phyloP scores from a whole-genome alignment of 331 rosid species.

The Quercus tomentella region DNA sequence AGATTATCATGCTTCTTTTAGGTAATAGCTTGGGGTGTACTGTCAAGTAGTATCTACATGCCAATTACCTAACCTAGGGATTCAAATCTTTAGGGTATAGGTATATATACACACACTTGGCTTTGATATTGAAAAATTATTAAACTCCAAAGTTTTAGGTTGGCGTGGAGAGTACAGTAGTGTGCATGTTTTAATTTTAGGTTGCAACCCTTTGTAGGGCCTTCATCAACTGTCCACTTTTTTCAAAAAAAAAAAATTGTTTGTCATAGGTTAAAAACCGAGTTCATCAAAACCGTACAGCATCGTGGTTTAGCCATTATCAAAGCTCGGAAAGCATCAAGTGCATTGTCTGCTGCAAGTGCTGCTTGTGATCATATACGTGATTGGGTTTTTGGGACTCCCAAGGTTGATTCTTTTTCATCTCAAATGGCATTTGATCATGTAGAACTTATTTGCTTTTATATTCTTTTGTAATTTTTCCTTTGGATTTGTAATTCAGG shows the following conservation, averaged over 20 bases:
- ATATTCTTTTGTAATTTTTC: background rate
- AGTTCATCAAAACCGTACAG: conserved; percentile 73
- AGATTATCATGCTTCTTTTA: background rate
- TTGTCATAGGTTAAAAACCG: conserved; percentile 57
- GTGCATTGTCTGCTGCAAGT: conserved; percentile 95
- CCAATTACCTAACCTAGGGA: background rate
- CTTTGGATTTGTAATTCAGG: conserved; percentile 34
- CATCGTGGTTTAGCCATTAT: conserved; percentile 93
- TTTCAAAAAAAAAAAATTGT: background rate
- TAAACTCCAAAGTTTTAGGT: too few relatives aligned
- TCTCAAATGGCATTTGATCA: conserved; percentile 1
- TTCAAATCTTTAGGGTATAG: background rate
- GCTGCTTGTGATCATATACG: conserved; percentile 90
- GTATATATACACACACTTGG: background rate
- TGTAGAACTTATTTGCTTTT: background rate
- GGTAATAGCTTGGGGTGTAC: background rate
- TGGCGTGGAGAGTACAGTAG: too few relatives aligned
- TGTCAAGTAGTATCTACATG: background rate
- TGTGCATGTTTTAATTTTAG: too few relatives aligned
- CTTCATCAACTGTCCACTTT: too few relatives aligned
- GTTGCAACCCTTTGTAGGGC: too few relatives aligned
- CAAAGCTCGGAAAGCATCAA: conserved; percentile 76
- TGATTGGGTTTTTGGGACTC: conserved; percentile 92
- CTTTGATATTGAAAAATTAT: too few relatives aligned
- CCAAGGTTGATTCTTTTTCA: conserved; percentile 56